phyloP scores from a whole-genome alignment of 2,329 filamentous ascomycete species.

The Xylaria multiplex region DNA sequence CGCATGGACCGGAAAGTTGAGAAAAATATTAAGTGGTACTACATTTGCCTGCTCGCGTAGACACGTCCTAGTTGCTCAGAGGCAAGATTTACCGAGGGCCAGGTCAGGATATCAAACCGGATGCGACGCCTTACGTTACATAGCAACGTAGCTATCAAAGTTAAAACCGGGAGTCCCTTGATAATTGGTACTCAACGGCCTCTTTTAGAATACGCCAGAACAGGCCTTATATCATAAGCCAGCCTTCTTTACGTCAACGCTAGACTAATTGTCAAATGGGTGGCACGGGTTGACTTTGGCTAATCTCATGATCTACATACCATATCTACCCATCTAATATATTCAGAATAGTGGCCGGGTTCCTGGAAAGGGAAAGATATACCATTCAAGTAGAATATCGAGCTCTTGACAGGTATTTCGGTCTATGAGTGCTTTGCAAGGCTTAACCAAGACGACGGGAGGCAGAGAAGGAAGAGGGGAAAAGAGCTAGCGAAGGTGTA shows the following conservation, averaged over 20 bases:
- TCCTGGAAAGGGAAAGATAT: neutral
- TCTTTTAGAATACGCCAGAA: neutral
- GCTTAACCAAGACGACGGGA: neutral
- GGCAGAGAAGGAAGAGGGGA: neutral
- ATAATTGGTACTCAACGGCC: neutral
- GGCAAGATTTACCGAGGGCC: constrained; percentile 7
- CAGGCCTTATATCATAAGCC: neutral
- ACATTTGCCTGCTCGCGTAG: constrained; percentile 1
- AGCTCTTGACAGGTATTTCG: neutral
- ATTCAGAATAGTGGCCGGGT: neutral
- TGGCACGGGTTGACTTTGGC: neutral
- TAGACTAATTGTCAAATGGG: neutral
- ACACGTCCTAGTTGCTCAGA: neutral
- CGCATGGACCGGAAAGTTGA: constrained; percentile 6
- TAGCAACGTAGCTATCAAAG: neutral
- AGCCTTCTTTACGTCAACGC: neutral
- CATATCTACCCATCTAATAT: neutral
- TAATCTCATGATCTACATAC: neutral
- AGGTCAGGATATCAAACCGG: neutral
- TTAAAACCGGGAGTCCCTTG: neutral
- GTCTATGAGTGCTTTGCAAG: neutral
- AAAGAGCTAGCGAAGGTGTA: too few species aligned
- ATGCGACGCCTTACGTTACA: constrained; percentile 2
- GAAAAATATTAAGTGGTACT: constrained; percentile 4
- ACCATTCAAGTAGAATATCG: neutral